Percentiles rank a stretch among this genome's conserved stretches.
Conservation (phyloP, 1,284 basidiomycete species). For the Apiotrichum sp. region DNA sequence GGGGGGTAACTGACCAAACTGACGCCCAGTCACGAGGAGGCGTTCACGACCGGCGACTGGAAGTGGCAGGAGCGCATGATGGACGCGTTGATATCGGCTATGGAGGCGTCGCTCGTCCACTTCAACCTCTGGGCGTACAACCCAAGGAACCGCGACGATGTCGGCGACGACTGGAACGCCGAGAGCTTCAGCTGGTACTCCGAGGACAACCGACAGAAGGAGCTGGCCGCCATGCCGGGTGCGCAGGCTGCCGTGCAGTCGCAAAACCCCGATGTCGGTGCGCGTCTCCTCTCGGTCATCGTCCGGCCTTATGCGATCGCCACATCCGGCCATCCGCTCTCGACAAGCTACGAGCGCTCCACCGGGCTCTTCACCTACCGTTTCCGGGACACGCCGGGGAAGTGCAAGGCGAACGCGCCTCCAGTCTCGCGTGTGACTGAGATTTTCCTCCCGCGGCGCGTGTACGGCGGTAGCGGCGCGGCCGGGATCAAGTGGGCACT, state of each 20-base stretch:
- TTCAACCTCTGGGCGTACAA: constrained; percentile 96
- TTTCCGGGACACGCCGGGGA: constrained; percentile 22
- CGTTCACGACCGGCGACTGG: constrained; percentile 68
- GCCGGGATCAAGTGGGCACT: constrained; percentile 18
- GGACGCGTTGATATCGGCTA: constrained; percentile 73
- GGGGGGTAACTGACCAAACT: constrained; percentile 10
- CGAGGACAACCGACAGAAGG: constrained; percentile 34
- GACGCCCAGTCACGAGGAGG: constrained; percentile 57
- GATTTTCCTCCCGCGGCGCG: constrained; percentile 61
- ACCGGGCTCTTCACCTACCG: constrained; percentile 28
- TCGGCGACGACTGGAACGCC: constrained; percentile 89
- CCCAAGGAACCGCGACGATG: constrained; percentile 68
- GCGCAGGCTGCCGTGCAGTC: constrained; percentile 48
- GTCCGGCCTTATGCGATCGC: constrained; percentile 51
- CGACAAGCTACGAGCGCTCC: constrained; percentile 23
- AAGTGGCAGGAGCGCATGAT: constrained; percentile 77
- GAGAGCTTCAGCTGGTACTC: constrained; percentile 96
- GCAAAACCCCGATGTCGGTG: constrained; percentile 67
- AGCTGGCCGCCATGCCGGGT: constrained; percentile 46
- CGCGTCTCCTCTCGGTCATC: constrained; percentile 66
- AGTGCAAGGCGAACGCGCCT: constrained; percentile 37
- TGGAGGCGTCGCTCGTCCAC: constrained; percentile 65
- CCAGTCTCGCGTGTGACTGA: constrained; percentile 62
- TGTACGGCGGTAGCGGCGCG: constrained; percentile 18
- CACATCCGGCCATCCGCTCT: constrained; percentile 38